Evolutionary conservation across 495 filamentous ascomycete genomes (phyloP).

Genomic region (Massariosphaeria phaeospora): DNA sequence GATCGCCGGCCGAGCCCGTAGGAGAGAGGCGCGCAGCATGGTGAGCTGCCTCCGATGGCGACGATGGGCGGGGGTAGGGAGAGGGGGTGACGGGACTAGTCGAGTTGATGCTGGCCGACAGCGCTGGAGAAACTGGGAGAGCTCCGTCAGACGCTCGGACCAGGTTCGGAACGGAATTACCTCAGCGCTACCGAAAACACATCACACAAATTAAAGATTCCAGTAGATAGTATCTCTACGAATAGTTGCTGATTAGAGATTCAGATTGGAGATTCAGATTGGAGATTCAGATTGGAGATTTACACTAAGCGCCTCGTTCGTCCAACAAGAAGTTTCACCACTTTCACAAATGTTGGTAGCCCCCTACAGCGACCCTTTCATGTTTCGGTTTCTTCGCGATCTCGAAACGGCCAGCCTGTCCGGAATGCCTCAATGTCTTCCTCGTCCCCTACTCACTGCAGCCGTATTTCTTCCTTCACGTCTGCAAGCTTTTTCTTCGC

Average conservation of each 20-base stretch:
- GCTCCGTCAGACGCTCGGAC: conserved; percentile 1
- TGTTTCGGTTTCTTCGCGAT: conserved; percentile 8
- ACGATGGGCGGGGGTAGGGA: conserved; percentile 10
- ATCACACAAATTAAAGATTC: too few relatives aligned
- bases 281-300: too few relatives aligned
- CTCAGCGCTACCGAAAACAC: too few relatives aligned
- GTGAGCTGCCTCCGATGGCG: conserved; percentile 44
- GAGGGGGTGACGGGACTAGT: conserved; percentile 9
- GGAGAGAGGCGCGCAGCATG: conserved; percentile 66
- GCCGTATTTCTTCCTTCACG: conserved; percentile 7
- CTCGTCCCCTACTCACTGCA: conserved; percentile 9
- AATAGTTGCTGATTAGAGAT: too few relatives aligned
- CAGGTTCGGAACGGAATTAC: too few relatives aligned
- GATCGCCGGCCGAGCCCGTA: conserved; percentile 40
- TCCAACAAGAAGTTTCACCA: too few relatives aligned
- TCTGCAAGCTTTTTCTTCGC: conserved; percentile 11
- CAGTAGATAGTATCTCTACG: too few relatives aligned
- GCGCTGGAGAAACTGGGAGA: conserved; percentile 5
- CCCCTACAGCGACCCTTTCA: background rate
- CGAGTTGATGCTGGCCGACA: conserved; percentile 11
- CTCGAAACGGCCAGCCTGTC: conserved; percentile 14
- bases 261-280: too few relatives aligned
- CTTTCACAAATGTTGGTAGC: too few relatives aligned
- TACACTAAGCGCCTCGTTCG: too few relatives aligned
- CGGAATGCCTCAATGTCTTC: conserved; percentile 4